These are phyloP conservation scores for Echria macrotheca DNA, from an alignment of 495 filamentous ascomycete genomes.

Conservation along the genomic window DNA sequence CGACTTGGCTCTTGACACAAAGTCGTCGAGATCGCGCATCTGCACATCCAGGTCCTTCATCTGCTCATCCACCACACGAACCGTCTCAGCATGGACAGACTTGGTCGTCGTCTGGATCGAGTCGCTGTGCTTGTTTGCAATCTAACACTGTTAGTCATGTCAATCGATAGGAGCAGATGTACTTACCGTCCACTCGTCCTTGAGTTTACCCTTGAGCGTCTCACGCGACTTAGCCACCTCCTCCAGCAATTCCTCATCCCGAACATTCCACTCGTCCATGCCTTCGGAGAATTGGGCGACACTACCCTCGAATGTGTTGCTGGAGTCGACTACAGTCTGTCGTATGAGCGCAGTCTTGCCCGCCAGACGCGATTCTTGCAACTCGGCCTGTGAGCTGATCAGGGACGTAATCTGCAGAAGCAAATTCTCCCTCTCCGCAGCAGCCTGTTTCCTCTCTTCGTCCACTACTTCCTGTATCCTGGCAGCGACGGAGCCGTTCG, in stretches of 20 bases:
- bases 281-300: constrained; percentile 60
- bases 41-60: constrained; percentile 78
- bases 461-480: constrained; percentile 65
- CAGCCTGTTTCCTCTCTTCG: constrained; percentile 69
- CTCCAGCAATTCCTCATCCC: constrained; percentile 62
- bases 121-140: constrained; percentile 69
- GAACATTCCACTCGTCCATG: constrained; percentile 70
- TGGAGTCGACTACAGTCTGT: constrained; percentile 56
- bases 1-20: constrained; percentile 74
- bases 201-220: constrained; percentile 69
- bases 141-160: constrained; percentile 42
- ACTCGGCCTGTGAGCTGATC: constrained; percentile 66
- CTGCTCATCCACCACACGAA: constrained; percentile 84
- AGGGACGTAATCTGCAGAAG: constrained; percentile 70
- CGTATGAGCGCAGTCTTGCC: constrained; percentile 56
- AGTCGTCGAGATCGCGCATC: constrained; percentile 84
- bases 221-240: constrained; percentile 68
- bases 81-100: constrained; percentile 86
- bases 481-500: constrained; percentile 59
- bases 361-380: constrained; percentile 66
- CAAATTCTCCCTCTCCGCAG: constrained; percentile 66
- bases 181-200: constrained; percentile 81
- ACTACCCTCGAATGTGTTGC: constrained; percentile 56
- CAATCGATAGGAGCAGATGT: background rate
- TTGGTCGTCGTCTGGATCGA: constrained; percentile 76